phyloP scores from a whole-genome alignment of 1,284 basidiomycete species.

The Schizophyllum commune region DNA sequence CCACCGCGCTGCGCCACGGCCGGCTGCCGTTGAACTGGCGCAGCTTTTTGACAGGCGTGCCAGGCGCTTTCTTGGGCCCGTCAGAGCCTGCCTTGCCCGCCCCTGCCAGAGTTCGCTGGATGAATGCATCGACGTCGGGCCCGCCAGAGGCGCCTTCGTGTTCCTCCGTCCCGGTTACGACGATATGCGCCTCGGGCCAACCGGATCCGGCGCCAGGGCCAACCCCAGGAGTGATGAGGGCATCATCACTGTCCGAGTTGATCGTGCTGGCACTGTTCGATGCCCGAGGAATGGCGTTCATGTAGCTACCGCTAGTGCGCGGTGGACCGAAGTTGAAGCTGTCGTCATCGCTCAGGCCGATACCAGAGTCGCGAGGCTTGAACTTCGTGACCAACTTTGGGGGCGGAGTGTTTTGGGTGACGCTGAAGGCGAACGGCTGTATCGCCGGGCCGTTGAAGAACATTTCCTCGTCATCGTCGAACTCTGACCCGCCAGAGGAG shows the following conservation, averaged over 20 bases:
- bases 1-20: slow-evolving; percentile 73
- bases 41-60: slow-evolving; percentile 74
- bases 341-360: slow-evolving; percentile 56
- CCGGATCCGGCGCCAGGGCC: slow-evolving; percentile 45
- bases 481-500: slow-evolving; percentile 4
- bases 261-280: slow-evolving; percentile 57
- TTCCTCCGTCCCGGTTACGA: slow-evolving; percentile 35
- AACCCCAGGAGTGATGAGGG: slow-evolving; percentile 58
- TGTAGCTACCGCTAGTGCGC: slow-evolving; percentile 20
- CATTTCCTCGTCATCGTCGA: slow-evolving; percentile 49
- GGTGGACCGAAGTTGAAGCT: slow-evolving; percentile 26
- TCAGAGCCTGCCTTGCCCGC: slow-evolving; percentile 39
- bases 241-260: slow-evolving; percentile 46
- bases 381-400: slow-evolving; percentile 58
- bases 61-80: slow-evolving; percentile 57
- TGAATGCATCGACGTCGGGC: slow-evolving; percentile 59
- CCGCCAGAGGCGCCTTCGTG: slow-evolving; percentile 21
- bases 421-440: slow-evolving; percentile 47
- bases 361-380: slow-evolving; percentile 60
- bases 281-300: slow-evolving; percentile 40
- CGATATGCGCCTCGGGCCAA: slow-evolving; percentile 47
- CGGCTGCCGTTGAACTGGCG: slow-evolving; percentile 48
- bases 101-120: slow-evolving; percentile 58
- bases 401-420: slow-evolving; percentile 51
- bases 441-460: slow-evolving; percentile 40